Evolutionary conservation across 441 rosid species (phyloP), one percentile per base, ranked within the genome.

Genomic region (Raphanus hybrid): DNA sequence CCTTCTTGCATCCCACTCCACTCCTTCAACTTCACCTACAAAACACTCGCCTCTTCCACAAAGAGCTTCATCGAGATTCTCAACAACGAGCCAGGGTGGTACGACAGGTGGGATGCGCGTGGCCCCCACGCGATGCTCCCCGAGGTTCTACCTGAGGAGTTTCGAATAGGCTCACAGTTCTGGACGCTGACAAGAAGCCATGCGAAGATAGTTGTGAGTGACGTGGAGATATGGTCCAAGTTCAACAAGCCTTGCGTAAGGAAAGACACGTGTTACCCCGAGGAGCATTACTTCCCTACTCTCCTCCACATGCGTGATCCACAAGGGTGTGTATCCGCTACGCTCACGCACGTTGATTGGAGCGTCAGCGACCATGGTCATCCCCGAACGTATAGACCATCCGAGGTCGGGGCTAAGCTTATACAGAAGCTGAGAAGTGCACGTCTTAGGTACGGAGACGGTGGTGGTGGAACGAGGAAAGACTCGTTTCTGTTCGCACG

Each of bases 151-250:
- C 75, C 88, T 0, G 89, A 79, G 66, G 90, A 86, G 41, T 92
- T 92, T 41, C 78, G 94, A 57, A 87, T 87, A 11, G 96, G 96
- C 79, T 92, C 97, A 57, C 96, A 92, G 87, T 92, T 90, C 64
- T 89, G 97, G 97, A 84, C 75, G 1, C 23, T 89, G 85, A 84
- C 91, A 72, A 87, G 97, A 34, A 70, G 67, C 78, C 92, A 92
- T 43, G 96, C 92, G 15, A 73, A 75, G 79, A 45, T 84, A 2
- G 87, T 88, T 3, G 96, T 85, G 5, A 29, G 78, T 8, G 94
- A 92, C 77, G 16, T 57, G 8, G 50, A 23, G 71, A 81, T 89
- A 6, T 91, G 92, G 96, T 45, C 75, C 16, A 89, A 86, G 86
- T 91, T 89, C 65, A 82, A 85, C 72, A 85, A 74, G 74, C 83